These are phyloP conservation scores for Suhomyces bokatorum DNA, from an alignment of 1,139 yeast genomes.

Conservation along the genomic window DNA sequence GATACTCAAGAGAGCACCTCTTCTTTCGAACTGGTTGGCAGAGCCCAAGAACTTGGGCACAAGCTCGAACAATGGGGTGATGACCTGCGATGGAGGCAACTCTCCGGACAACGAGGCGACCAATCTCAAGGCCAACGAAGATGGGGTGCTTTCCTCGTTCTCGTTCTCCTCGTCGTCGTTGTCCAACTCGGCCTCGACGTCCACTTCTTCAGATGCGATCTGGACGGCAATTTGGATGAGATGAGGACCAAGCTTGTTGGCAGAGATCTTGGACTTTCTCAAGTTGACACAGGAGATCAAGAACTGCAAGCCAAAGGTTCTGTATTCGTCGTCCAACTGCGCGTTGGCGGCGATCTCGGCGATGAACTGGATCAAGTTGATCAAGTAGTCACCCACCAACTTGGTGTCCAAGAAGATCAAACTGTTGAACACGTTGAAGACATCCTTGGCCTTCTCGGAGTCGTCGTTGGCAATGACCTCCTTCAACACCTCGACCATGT, in stretches of 20 bases:
- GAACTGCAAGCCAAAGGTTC: constrained; percentile 83
- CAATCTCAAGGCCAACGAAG: constrained; percentile 76
- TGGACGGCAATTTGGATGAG: constrained; percentile 72
- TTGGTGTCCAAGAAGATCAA: constrained; percentile 74
- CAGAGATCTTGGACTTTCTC: constrained; percentile 59
- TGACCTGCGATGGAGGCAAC: constrained; percentile 90
- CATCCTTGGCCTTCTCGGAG: constrained; percentile 66
- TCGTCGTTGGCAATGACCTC: constrained; percentile 74
- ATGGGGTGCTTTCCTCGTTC: constrained; percentile 85
- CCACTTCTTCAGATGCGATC: constrained; percentile 80
- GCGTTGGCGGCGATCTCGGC: constrained; percentile 71
- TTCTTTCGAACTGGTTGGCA: constrained; percentile 70
- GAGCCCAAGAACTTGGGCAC: constrained; percentile 64
- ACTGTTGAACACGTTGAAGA: constrained; percentile 84
- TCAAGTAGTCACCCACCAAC: constrained; percentile 74
- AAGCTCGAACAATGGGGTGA: constrained; percentile 73
- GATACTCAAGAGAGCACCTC: constrained; percentile 82
- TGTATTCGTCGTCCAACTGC: constrained; percentile 73
- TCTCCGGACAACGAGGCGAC: constrained; percentile 76
- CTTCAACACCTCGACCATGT: constrained; percentile 79
- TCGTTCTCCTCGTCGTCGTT: constrained; percentile 88
- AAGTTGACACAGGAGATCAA: constrained; percentile 73
- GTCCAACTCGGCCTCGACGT: constrained; percentile 67
- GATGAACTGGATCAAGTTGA: constrained; percentile 69
- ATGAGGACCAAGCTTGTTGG: constrained; percentile 76